Percentiles rank a stretch among this genome's conserved stretches.
These are phyloP conservation scores for Yarrowia porcina DNA, from an alignment of 805 yeast species.

Conservation along the genomic window DNA sequence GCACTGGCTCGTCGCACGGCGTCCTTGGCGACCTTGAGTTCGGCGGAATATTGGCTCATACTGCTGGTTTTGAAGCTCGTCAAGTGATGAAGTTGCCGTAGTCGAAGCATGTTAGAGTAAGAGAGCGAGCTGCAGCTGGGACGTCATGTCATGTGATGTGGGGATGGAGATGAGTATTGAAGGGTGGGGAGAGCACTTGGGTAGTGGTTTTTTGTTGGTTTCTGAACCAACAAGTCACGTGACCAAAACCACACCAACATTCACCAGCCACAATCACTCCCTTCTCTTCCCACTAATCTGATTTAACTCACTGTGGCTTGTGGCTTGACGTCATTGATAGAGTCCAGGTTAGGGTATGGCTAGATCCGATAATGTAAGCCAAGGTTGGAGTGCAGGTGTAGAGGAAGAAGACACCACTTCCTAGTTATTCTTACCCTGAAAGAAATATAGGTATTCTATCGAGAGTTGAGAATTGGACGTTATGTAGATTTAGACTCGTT, in stretches of 20 bases:
- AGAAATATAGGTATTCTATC: too few relatives aligned
- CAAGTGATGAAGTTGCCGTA: conserved; percentile 5
- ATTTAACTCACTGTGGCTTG: background rate
- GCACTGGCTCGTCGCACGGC: conserved; percentile 87
- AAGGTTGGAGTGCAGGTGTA: too few relatives aligned
- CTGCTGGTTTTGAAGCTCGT: background rate
- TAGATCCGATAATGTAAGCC: background rate
- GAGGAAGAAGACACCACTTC: too few relatives aligned
- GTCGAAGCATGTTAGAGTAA: conserved; percentile 3
- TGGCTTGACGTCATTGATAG: background rate
- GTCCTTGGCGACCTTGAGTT: conserved; percentile 73
- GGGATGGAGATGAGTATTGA: background rate
- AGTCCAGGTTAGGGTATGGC: background rate
- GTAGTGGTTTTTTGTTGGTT: background rate
- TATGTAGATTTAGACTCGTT: too few relatives aligned
- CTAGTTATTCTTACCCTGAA: too few relatives aligned
- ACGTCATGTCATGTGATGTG: conserved; percentile 25
- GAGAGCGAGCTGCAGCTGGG: background rate
- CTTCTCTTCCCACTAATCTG: background rate
- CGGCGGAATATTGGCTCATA: conserved; percentile 49
- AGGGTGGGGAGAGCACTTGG: background rate
- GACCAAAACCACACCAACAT: too few relatives aligned
- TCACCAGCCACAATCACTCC: background rate
- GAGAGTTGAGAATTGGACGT: too few relatives aligned
- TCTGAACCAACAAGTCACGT: background rate